Evolutionary conservation across 805 yeast genomes (phyloP), one percentile per base, ranked within the genome.

Genomic region (Clavispora fructus): DNA sequence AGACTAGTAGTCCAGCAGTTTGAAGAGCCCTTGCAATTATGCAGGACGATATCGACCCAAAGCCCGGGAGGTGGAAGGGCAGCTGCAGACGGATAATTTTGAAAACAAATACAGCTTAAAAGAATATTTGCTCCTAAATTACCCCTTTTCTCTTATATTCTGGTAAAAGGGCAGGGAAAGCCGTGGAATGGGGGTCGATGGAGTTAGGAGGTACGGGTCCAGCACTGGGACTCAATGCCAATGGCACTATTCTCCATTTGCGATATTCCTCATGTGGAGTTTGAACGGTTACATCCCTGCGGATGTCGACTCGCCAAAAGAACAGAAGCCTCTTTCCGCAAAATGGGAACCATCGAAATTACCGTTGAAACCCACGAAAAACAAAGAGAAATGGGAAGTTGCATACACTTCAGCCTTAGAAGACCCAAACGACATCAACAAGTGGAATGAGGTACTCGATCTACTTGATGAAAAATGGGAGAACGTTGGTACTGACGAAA

Each of bases 401-500:
- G 49, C 50, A 7, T 46, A 47, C 27, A 12, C 40, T 17, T 44
- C 48, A 1, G 58, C 46, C 2, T 27, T 49, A 14, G 51, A 55
- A 35, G 52, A 55, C 13, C 65, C 66, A 1, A 60, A 65, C 42
- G 64, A 74, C 49, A 59, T 74, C 12, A 42, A 47, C 11, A 59
- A 68, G 14, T 69, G 82, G 74, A 74, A 75, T 41, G 47, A 48
- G 1, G 50, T 78, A 12, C 64, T 78, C 13, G 49, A 53, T 3
- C 47, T 49, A n/a, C 50, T 65, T 6, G 66, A 67, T 13, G 56
- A 48, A 7, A 49, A 58, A 30, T 49, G 59, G 41, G 51, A 56
- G 7, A 52, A 54, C 13, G 13, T 23, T 6, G 37, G 29, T 7
- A 46, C 38, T 16, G 41, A 46, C 7, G 44, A 45, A 2, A 40